A percentile compares a stretch with the other conserved stretches of the same genome.
Conservation (phyloP, 495 filamentous ascomycete species). For the Cercophora scortea region DNA sequence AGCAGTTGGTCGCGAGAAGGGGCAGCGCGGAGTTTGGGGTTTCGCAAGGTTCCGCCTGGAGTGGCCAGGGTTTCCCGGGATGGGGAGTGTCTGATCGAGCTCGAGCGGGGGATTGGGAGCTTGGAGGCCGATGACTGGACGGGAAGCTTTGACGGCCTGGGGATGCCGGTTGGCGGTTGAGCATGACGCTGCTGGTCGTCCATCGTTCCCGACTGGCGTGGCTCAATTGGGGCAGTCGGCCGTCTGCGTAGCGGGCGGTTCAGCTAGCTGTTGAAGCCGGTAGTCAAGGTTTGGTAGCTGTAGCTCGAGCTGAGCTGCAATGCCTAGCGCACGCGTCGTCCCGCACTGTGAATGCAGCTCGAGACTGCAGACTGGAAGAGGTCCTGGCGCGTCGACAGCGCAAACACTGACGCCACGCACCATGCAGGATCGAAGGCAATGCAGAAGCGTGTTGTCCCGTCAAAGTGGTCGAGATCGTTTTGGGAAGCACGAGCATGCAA, state of each 20-base stretch:
- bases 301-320: neutral
- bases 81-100: conserved; percentile 18
- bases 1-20: conserved; percentile 34
- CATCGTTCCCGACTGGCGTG: conserved; percentile 18
- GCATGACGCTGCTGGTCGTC: conserved; percentile 8
- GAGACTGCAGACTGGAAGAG: neutral
- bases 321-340: conserved; percentile 7
- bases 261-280: neutral
- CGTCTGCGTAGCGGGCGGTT: neutral
- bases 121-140: conserved; percentile 16
- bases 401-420: neutral
- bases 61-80: conserved; percentile 20
- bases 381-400: conserved; percentile 4
- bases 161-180: conserved; percentile 8
- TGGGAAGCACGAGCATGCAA: no score
- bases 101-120: conserved; percentile 21
- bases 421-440: no score
- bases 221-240: neutral
- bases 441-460: no score
- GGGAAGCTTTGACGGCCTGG: conserved; percentile 22
- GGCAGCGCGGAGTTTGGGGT: conserved; percentile 32
- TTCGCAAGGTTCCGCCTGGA: conserved; percentile 16
- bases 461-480: no score
- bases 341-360: neutral
- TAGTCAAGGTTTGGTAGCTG: no score